Percentiles rank a stretch among this genome's conserved stretches.
phyloP scores from a whole-genome alignment of 768 basidiomycete genomes.

The Tylopilus plumbeoviolaceoides region DNA sequence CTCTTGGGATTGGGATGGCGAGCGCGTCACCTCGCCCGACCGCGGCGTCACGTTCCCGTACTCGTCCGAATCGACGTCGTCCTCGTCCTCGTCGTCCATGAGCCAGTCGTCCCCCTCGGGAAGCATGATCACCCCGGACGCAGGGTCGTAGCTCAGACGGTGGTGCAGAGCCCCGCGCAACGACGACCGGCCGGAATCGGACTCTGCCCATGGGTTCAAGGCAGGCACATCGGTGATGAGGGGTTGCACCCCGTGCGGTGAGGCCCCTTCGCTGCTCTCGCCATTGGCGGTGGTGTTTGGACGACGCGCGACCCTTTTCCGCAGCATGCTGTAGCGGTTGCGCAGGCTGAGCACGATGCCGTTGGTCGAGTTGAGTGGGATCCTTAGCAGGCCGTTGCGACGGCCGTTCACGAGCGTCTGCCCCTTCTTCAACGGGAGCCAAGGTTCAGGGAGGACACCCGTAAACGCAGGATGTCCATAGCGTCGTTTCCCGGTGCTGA shows the following conservation, averaged over 20 bases:
- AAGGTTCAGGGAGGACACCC: constrained; percentile 90
- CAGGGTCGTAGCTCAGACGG: constrained; percentile 77
- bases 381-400: constrained; percentile 32
- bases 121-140: constrained; percentile 83
- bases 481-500: constrained; percentile 86
- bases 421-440: constrained; percentile 87
- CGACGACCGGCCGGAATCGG: constrained; percentile 14
- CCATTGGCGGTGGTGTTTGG: constrained; percentile 4
- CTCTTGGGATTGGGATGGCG: constrained; percentile 25
- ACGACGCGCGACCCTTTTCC: constrained; percentile 30
- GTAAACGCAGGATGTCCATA: constrained; percentile 95
- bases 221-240: constrained; percentile 25
- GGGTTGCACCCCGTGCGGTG: constrained; percentile 18
- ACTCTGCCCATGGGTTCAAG: constrained; percentile 65
- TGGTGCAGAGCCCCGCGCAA: constrained; percentile 33
- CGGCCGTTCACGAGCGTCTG: constrained; percentile 64
- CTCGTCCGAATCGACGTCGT: constrained; percentile 38
- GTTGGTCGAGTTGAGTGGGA: constrained; percentile 43
- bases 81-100: constrained; percentile 40
- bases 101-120: constrained; percentile 74
- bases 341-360: constrained; percentile 82
- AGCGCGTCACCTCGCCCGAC: constrained; percentile 15
- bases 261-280: background rate
- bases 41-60: constrained; percentile 34
- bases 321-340: constrained; percentile 58